phyloP scores from a whole-genome alignment of 768 basidiomycete species.

The Suillus decipiens region DNA sequence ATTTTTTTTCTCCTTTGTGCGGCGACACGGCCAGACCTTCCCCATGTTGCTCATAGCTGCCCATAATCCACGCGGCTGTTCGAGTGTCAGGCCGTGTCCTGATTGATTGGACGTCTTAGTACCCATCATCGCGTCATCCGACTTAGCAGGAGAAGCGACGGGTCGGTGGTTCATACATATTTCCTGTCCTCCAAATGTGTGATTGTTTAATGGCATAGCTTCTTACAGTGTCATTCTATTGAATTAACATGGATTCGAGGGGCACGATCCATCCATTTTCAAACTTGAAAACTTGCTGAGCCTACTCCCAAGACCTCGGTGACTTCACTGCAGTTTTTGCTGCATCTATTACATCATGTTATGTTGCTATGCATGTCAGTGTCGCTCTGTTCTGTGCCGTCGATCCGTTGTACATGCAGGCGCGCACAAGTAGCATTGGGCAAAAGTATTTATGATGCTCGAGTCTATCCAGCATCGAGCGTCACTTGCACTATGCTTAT shows the following conservation, averaged over 20 bases:
- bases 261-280: background rate
- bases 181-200: background rate
- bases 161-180: constrained; percentile 72
- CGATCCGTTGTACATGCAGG: too few species aligned
- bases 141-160: constrained; percentile 52
- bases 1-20: constrained; percentile 52
- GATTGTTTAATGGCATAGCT: too few species aligned
- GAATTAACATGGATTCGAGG: background rate
- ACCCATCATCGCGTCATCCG: constrained; percentile 64
- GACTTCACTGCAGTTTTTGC: too few species aligned
- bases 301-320: too few species aligned
- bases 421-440: too few species aligned
- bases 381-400: too few species aligned
- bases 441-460: too few species aligned
- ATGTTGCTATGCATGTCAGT: too few species aligned
- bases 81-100: constrained; percentile 87
- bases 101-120: constrained; percentile 80
- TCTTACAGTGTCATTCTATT: background rate
- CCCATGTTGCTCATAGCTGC: constrained; percentile 91
- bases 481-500: too few species aligned
- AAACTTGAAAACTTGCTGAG: too few species aligned
- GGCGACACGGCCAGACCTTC: constrained; percentile 81
- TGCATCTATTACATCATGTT: too few species aligned
- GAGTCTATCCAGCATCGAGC: too few species aligned
- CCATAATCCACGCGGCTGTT: constrained; percentile 66